These are phyloP conservation scores for Sclerotinia trifoliorum DNA, from an alignment of 2,329 filamentous ascomycete species.

Conservation along the genomic window DNA sequence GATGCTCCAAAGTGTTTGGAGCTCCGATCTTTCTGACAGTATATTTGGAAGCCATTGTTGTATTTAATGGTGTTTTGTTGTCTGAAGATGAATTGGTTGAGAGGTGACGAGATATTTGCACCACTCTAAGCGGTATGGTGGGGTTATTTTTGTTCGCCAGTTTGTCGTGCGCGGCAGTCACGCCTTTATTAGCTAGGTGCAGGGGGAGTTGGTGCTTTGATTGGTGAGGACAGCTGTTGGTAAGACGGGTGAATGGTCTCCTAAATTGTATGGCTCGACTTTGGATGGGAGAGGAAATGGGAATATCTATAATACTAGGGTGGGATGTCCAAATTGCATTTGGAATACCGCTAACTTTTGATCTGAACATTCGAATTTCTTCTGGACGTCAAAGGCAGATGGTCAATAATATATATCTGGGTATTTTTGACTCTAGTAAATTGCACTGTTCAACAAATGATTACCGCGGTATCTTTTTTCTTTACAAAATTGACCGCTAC, in stretches of 20 bases:
- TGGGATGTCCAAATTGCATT: neutral
- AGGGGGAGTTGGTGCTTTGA: slow-evolving; percentile 3
- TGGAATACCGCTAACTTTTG: neutral
- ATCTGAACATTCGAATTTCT: neutral
- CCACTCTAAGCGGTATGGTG: slow-evolving; percentile 19
- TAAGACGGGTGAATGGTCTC: neutral
- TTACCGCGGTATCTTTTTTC: slow-evolving; percentile 8
- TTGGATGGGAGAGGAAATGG: neutral
- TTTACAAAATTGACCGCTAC: neutral
- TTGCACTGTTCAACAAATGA: neutral
- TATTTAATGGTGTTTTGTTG: slow-evolving; percentile 20
- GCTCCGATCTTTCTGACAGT: slow-evolving; percentile 82
- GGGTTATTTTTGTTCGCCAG: slow-evolving; percentile 20
- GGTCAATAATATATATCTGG: neutral
- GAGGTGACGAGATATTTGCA: slow-evolving; percentile 24
- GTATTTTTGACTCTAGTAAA: neutral
- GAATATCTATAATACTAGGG: neutral
- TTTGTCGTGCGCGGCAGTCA: slow-evolving; percentile 19
- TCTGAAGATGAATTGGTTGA: slow-evolving; percentile 22
- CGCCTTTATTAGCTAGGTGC: slow-evolving; percentile 10
- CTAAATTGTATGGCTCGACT: neutral
- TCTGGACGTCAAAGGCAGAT: neutral
- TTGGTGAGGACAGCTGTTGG: slow-evolving; percentile 8
- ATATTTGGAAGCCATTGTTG: slow-evolving; percentile 53
- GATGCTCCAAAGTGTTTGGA: slow-evolving; percentile 93